phyloP scores from a whole-genome alignment of 2,329 filamentous ascomycete genomes.

The Myrmaecium sp. region DNA sequence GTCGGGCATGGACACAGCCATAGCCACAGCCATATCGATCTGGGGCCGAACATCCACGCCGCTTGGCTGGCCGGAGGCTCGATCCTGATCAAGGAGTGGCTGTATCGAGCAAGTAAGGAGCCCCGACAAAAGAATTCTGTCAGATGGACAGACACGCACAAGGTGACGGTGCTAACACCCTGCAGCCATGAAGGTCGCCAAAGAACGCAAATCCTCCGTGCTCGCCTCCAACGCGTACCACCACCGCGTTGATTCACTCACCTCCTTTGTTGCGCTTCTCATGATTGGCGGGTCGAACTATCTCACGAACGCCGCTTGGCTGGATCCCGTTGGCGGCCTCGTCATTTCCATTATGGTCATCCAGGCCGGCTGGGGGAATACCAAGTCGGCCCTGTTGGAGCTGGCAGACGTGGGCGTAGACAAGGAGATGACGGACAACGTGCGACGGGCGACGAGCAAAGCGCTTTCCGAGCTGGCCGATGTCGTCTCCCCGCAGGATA shows the following conservation, averaged over 20 bases:
- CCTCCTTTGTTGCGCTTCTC: slow-evolving; percentile 78
- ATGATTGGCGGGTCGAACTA: slow-evolving; percentile 84
- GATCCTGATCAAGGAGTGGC: slow-evolving; percentile 87
- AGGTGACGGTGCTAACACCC: slow-evolving; percentile 13
- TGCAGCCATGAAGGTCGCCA: slow-evolving; percentile 83
- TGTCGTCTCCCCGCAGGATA: slow-evolving; percentile 31
- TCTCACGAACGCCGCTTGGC: slow-evolving; percentile 70
- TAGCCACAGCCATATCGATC: slow-evolving; percentile 25
- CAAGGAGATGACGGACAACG: slow-evolving; percentile 57
- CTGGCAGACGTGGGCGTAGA: slow-evolving; percentile 85
- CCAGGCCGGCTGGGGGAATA: slow-evolving; percentile 77
- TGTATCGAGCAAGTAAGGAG: slow-evolving; percentile 77
- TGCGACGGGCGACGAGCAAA: slow-evolving; percentile 43
- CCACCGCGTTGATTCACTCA: slow-evolving; percentile 89
- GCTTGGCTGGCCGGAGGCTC: slow-evolving; percentile 87
- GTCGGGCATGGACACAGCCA: slow-evolving; percentile 47
- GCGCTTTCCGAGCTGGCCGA: slow-evolving; percentile 10
- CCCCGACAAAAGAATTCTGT: neutral
- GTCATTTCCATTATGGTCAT: slow-evolving; percentile 90
- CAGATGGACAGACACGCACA: slow-evolving; percentile 1
- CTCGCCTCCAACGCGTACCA: slow-evolving; percentile 92
- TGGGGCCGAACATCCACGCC: slow-evolving; percentile 74
- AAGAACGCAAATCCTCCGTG: slow-evolving; percentile 86
- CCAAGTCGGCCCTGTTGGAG: slow-evolving; percentile 63
- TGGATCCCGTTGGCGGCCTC: slow-evolving; percentile 85